These are phyloP conservation scores for Suillus tomentosus DNA, from an alignment of 768 basidiomycete species.

Conservation along the genomic window DNA sequence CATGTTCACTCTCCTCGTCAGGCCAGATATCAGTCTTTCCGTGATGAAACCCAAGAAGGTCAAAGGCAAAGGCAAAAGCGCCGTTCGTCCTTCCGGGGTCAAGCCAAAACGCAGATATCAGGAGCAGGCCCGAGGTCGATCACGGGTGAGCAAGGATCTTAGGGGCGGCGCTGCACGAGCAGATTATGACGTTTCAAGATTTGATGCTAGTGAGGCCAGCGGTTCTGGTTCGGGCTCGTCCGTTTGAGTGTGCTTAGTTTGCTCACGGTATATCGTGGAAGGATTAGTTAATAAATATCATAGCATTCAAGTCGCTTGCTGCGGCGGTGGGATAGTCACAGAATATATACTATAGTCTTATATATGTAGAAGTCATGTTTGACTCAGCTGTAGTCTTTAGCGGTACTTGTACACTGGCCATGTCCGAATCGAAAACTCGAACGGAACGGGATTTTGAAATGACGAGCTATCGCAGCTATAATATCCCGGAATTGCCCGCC, in stretches of 20 bases:
- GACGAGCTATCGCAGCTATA: too few relatives aligned
- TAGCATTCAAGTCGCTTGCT: background rate
- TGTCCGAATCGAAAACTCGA: too few relatives aligned
- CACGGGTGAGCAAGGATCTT: conserved; percentile 42
- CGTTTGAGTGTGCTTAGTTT: background rate
- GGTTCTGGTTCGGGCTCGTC: conserved; percentile 10
- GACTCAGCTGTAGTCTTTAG: background rate
- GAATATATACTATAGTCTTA: background rate
- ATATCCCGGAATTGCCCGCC: too few relatives aligned
- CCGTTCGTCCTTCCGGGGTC: background rate
- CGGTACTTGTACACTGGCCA: too few relatives aligned
- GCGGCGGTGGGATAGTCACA: background rate
- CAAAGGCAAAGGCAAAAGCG: conserved; percentile 12
- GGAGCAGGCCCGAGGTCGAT: conserved; percentile 28
- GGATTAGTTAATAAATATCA: background rate
- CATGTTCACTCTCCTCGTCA: conserved; percentile 45
- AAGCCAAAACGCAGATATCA: conserved; percentile 18
- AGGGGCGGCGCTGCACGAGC: conserved; percentile 32
- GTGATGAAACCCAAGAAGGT: conserved; percentile 17
- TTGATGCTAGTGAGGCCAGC: conserved; percentile 14
- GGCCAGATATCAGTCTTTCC: conserved; percentile 32
- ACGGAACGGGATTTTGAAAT: too few relatives aligned
- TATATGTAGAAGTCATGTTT: background rate
- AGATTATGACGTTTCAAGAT: conserved; percentile 21
- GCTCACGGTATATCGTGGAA: background rate